Evolutionary conservation across 2,329 filamentous ascomycete species (phyloP).

Genomic region (Penicillium vulpinum): DNA sequence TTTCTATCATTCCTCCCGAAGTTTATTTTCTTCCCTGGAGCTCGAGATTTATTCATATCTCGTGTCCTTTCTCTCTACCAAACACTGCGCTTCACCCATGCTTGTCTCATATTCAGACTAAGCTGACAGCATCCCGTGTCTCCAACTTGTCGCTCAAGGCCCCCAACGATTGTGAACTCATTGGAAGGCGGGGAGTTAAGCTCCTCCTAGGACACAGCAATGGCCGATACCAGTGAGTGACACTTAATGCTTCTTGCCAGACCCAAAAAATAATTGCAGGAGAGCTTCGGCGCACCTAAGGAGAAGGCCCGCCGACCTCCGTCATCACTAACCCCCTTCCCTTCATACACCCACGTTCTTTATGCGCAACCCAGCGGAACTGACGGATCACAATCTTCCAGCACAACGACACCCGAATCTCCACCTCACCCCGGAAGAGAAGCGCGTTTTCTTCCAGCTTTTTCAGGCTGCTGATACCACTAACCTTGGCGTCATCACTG

Average conservation of each 20-base stretch:
- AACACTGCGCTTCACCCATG: conserved; percentile 30
- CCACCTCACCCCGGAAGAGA: conserved; percentile 88
- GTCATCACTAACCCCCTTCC: conserved; percentile 11
- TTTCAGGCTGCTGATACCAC: conserved; percentile 93
- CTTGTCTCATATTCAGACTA: conserved; percentile 28
- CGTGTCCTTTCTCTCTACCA: conserved; percentile 2
- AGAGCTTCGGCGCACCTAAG: conserved; percentile 24
- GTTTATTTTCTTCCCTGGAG: conserved; percentile 1
- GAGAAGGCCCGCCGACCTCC: conserved; percentile 27
- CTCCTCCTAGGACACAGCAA: conserved; percentile 32
- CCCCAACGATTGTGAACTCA: conserved; percentile 23
- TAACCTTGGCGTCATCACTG: conserved; percentile 87
- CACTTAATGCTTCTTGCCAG: neutral
- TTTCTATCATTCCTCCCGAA: conserved; percentile 16
- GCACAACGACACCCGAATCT: conserved; percentile 61
- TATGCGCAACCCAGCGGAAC: conserved; percentile 20
- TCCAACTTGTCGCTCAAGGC: conserved; percentile 18
- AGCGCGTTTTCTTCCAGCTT: conserved; percentile 87
- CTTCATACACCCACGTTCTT: neutral
- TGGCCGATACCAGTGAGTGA: conserved; percentile 39
- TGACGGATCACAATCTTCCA: conserved; percentile 23
- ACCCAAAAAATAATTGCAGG: neutral
- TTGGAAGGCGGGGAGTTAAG: conserved; percentile 28
- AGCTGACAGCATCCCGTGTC: conserved; percentile 23
- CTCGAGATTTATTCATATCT: conserved; percentile 3